Base-by-base conservation (phyloP, 495 filamentous ascomycete species). In the Jackrogersella minutella region DNA sequence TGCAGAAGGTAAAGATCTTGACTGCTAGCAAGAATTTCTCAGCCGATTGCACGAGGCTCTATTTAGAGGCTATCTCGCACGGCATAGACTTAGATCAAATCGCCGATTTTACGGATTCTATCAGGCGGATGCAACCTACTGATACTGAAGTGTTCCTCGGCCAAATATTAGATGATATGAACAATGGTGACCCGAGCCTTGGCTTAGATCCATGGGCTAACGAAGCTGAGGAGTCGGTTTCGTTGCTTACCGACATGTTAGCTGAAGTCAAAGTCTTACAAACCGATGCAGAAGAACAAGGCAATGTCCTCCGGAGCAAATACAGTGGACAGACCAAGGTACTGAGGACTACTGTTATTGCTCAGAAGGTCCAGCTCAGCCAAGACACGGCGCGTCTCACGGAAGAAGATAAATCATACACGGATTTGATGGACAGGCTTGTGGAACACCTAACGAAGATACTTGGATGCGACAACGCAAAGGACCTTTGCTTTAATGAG, bases 281-380 rank as follows among this genome's bases (percentile, higher is more conserved):
- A 68, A 74, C 68, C 58, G 73, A 72, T 54, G 68, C 81, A 51
- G 65, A 84, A 49, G 52, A 79, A 31, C 71, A 77, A 16, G 74
- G 79, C 56, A 76, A 77, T 36, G 76, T 83, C 16, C 81, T 93
- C n/a, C 85, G 87, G 44, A 96, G 90, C 74, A 89, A 88, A 70
- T 90, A 96, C 69, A 87, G 88, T 40, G 81, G 88, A 14, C 85
- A 88, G 31, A 88, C 86, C 77, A 86, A 88, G 39, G 84, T 89
- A 22, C 78, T 96, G 5, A 87, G 91, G 58, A 92, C 93, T 2
- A 96, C 93, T 0, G 88, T 97, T 14, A 86, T 97, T 19, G 90
- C 91, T 46, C 91, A 97, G 69, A 92, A 90, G 64, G 90, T 97
- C 6, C 89, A 91, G 69, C 81, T 99, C 41, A 95, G 88, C 76